phyloP scores from a whole-genome alignment of 495 filamentous ascomycete genomes.

The Pseudevernia furfuracea region DNA sequence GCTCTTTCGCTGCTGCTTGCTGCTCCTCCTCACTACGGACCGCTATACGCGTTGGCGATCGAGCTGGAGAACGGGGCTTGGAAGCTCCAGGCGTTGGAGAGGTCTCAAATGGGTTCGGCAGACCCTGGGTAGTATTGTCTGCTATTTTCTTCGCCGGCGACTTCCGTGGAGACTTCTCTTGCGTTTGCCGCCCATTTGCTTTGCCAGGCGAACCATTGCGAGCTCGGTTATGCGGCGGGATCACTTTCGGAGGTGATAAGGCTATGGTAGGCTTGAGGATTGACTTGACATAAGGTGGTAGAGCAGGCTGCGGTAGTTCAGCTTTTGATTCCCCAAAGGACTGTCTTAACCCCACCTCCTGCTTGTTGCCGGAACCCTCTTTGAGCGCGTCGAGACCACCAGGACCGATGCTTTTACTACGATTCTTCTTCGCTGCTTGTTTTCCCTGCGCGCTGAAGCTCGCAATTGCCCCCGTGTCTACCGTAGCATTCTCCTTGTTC shows the following conservation, averaged over 20 bases:
- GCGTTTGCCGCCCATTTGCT: slow-evolving; percentile 18
- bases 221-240: slow-evolving; percentile 44
- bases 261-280: slow-evolving; percentile 82
- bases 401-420: slow-evolving; percentile 92
- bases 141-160: neutral
- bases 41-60: slow-evolving; percentile 37
- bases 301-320: slow-evolving; percentile 41
- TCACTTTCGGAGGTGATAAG: slow-evolving; percentile 53
- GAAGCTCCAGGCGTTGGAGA: slow-evolving; percentile 23
- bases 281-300: slow-evolving; percentile 56
- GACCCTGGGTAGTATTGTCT: slow-evolving; percentile 43
- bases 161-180: slow-evolving; percentile 15
- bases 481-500: slow-evolving; percentile 68
- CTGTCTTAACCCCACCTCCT: slow-evolving; percentile 50
- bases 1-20: slow-evolving; percentile 62
- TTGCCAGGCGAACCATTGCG: slow-evolving; percentile 37
- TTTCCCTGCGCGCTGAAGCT: slow-evolving; percentile 34
- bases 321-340: slow-evolving; percentile 3
- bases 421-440: slow-evolving; percentile 59
- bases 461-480: slow-evolving; percentile 44
- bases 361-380: slow-evolving; percentile 68
- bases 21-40: slow-evolving; percentile 71
- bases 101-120: slow-evolving; percentile 31
- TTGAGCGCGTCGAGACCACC: slow-evolving; percentile 79
- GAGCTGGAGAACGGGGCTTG: slow-evolving; percentile 32